Conservation (phyloP, 2,329 filamentous ascomycete genomes). For the Colletotrichum sp. region DNA sequence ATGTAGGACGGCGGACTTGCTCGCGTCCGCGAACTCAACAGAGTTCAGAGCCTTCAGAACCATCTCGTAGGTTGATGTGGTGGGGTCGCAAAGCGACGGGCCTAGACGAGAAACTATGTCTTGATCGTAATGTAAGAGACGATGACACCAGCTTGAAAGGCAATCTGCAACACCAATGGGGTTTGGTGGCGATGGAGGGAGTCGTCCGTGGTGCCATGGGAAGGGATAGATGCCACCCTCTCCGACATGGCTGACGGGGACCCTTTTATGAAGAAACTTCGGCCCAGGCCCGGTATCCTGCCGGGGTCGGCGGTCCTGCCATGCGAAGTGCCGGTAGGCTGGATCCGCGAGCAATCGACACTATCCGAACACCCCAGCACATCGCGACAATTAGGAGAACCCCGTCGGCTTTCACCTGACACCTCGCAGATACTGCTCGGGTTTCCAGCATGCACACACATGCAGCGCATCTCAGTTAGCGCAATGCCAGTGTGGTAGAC, state of each 20-base stretch:
- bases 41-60: not conserved
- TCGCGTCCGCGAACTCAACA: not conserved
- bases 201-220: not conserved
- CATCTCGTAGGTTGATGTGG: not conserved
- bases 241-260: not conserved
- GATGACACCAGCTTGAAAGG: not conserved
- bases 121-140: not conserved
- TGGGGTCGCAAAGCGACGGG: not conserved
- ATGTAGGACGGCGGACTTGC: slow-evolving; percentile 11
- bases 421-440: not conserved
- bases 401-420: not conserved
- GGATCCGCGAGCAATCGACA: not conserved
- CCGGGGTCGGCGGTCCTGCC: not conserved
- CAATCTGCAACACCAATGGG: not conserved
- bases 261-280: not conserved
- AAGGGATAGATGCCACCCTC: not conserved
- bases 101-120: not conserved
- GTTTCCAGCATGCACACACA: not conserved
- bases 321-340: not conserved
- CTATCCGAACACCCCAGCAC: not conserved
- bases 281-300: not conserved
- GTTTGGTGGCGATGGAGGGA: not conserved
- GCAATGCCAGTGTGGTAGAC: not conserved
- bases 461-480: not conserved
- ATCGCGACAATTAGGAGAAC: not conserved